phyloP scores from a whole-genome alignment of 371 early-diverging fungal species.

The Circinella umbellata region DNA sequence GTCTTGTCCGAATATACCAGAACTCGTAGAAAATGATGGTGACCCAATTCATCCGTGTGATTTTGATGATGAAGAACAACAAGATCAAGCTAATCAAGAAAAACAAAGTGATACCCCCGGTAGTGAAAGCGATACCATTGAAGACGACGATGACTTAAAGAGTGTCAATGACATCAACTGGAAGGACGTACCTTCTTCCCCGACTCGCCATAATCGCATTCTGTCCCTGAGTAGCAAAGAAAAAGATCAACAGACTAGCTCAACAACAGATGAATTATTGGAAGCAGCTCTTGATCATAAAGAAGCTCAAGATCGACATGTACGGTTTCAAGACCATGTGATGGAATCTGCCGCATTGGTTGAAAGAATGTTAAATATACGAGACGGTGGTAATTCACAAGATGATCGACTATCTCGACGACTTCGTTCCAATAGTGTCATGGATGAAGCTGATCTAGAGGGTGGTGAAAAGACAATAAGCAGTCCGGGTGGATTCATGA shows the following conservation, averaged over 20 bases:
- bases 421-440: conserved; percentile 18
- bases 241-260: conserved; percentile 4
- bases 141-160: conserved; percentile 4
- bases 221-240: conserved; percentile 6
- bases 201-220: conserved; percentile 6
- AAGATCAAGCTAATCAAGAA: background rate
- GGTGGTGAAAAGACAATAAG: conserved; percentile 10
- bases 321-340: conserved; percentile 52
- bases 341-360: conserved; percentile 49
- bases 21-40: background rate
- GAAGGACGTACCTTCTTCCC: background rate
- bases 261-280: conserved; percentile 30
- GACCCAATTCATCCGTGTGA: background rate
- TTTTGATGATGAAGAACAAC: background rate
- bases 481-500: background rate
- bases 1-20: conserved; percentile 17
- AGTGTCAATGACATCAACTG: background rate
- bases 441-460: conserved; percentile 18
- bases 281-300: conserved; percentile 51
- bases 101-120: background rate
- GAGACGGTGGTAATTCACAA: background rate
- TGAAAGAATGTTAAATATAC: conserved; percentile 40
- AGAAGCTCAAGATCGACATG: conserved; percentile 49
- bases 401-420: conserved; percentile 16
- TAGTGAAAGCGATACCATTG: conserved; percentile 8